A percentile compares a stretch with the other conserved stretches of the same genome.
phyloP scores from a whole-genome alignment of 257 asterid genomes.

The Fraxinus pennsylvanica region DNA sequence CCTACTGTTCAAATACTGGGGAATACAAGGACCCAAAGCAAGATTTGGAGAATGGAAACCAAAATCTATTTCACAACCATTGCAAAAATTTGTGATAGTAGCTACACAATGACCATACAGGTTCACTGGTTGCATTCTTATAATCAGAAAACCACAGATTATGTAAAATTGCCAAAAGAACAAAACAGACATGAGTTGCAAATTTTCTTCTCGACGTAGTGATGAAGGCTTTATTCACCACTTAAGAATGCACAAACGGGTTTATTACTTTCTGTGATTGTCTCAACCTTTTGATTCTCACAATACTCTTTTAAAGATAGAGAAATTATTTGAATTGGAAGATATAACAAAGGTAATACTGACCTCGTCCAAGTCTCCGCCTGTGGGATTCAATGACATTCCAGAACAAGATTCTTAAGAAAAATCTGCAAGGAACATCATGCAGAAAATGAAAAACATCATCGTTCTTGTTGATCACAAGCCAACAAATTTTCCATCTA shows the following conservation, averaged over 20 bases:
- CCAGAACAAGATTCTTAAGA: constrained; percentile 26
- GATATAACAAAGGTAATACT: constrained; percentile 9
- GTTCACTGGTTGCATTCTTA: background rate
- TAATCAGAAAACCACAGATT: background rate
- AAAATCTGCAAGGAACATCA: constrained; percentile 8
- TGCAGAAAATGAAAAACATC: background rate
- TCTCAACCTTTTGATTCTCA: background rate
- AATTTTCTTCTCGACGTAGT: background rate
- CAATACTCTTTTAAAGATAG: background rate
- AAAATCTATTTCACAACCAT: background rate
- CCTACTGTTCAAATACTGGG: background rate
- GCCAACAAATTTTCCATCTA: background rate
- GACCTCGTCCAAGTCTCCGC: constrained; percentile 44
- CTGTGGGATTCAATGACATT: constrained; percentile 30
- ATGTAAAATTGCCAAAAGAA: background rate
- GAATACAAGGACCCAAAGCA: constrained; percentile 17
- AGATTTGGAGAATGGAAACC: background rate
- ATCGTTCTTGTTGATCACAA: background rate
- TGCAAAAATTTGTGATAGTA: background rate
- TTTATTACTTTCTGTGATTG: background rate
- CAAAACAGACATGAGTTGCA: background rate
- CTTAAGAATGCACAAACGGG: background rate
- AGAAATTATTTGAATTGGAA: constrained; percentile 6
- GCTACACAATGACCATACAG: background rate
- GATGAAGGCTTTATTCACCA: background rate